phyloP scores from a whole-genome alignment of 1,139 yeast species.

The Debaryomyces udenii region DNA sequence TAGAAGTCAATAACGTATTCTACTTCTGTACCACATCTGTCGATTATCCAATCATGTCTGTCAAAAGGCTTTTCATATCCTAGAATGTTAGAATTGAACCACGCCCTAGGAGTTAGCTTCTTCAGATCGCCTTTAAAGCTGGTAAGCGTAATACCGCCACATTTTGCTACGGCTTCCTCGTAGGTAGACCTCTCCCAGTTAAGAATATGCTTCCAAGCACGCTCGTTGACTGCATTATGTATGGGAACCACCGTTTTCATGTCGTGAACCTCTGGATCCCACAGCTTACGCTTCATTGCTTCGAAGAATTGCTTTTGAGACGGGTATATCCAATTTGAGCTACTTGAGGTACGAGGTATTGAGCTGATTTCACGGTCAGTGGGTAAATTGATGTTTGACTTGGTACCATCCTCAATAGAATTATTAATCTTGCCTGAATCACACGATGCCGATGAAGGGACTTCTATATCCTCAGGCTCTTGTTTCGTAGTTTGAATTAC shows the following conservation, averaged over 20 bases:
- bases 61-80: constrained; percentile 86
- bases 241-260: constrained; percentile 93
- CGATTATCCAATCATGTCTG: constrained; percentile 94
- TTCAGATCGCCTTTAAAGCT: constrained; percentile 88
- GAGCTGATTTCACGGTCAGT: constrained; percentile 77
- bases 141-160: constrained; percentile 86
- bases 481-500: constrained; percentile 26
- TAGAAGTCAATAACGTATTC: constrained; percentile 96
- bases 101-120: constrained; percentile 86
- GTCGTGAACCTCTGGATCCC: constrained; percentile 80
- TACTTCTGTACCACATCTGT: constrained; percentile 79
- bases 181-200: constrained; percentile 76
- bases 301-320: constrained; percentile 93
- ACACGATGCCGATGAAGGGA: constrained; percentile 41
- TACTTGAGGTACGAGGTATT: constrained; percentile 75
- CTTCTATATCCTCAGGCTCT: constrained; percentile 44
- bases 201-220: constrained; percentile 85
- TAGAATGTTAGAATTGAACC: constrained; percentile 61
- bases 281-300: constrained; percentile 89
- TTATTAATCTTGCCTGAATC: constrained; percentile 43
- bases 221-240: constrained; percentile 90
- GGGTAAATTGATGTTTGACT: constrained; percentile 48
- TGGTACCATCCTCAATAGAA: constrained; percentile 23
- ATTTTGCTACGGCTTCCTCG: constrained; percentile 48
- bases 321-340: constrained; percentile 88